Evolutionary conservation across 768 basidiomycete genomes (phyloP).

Genomic region (Mycena metata): DNA sequence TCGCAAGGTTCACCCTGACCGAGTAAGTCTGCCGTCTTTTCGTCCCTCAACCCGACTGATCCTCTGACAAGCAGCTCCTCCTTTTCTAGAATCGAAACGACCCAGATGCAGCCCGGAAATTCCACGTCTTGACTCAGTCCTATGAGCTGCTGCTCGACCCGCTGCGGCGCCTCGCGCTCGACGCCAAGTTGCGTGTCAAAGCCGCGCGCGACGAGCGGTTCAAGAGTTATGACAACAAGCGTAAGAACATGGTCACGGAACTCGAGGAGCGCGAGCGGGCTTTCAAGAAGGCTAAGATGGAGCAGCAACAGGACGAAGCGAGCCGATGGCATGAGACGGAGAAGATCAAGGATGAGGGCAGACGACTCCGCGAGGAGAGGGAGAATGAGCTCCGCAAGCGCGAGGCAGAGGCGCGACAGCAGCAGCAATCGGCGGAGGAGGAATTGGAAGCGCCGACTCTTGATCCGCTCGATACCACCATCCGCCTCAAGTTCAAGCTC

Average conservation of each 20-base stretch:
- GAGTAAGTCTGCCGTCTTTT: slow-evolving; percentile 60
- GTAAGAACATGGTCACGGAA: slow-evolving; percentile 81
- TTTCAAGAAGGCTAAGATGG: slow-evolving; percentile 78
- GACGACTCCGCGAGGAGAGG: slow-evolving; percentile 74
- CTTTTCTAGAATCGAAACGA: slow-evolving; percentile 78
- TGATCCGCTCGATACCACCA: slow-evolving; percentile 79
- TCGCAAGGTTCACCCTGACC: slow-evolving; percentile 89
- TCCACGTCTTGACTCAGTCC: slow-evolving; percentile 87
- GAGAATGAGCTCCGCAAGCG: slow-evolving; percentile 64
- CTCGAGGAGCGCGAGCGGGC: slow-evolving; percentile 83
- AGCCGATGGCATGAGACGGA: slow-evolving; percentile 73
- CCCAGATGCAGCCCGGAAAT: slow-evolving; percentile 84
- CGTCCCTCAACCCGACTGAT: slow-evolving; percentile 29
- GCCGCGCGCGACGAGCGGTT: slow-evolving; percentile 80
- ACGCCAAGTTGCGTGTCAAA: slow-evolving; percentile 81
- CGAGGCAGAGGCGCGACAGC: slow-evolving; percentile 57
- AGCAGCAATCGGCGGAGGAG: slow-evolving; percentile 51
- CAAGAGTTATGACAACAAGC: slow-evolving; percentile 76
- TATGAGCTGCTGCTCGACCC: slow-evolving; percentile 88
- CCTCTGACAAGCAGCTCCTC: slow-evolving; percentile 24
- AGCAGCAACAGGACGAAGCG: slow-evolving; percentile 71
- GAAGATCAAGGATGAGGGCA: slow-evolving; percentile 81
- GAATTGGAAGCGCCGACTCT: slow-evolving; percentile 69
- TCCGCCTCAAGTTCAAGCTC: slow-evolving; percentile 78
- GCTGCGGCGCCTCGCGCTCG: slow-evolving; percentile 80